Evolutionary conservation across 352 stramenopile genomes (phyloP), one percentile per base, ranked within the genome.

Genomic region (Phytopythium oedochilum): DNA sequence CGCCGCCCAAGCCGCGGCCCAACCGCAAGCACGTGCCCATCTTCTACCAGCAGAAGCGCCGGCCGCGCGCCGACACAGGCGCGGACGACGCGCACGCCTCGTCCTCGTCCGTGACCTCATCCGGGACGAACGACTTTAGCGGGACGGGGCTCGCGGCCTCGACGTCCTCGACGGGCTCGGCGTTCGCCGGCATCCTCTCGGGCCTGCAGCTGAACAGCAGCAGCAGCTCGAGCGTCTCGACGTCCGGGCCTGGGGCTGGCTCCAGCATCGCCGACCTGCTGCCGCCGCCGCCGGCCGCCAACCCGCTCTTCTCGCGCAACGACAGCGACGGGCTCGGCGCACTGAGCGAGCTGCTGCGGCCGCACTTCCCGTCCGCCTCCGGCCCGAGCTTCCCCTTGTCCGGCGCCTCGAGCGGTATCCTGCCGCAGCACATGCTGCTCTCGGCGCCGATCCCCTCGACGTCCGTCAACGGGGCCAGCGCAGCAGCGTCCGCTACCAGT

Each of bases 1-100:
- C 81, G 17, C 82, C 82, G 5, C 82, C 82, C 12, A 89, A 88
- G 62, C 82, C 82, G 2, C 71, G 82, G 42, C 73, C 82, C n/a
- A 92, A 92, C 45, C 68, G 82, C 55, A 92, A 92, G 62, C 82
- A 92, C 59, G 78, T 92, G 26, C 82, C 82, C 3, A 87, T 92
- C 36, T 92, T 92, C 63, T 92, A 92, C 64, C 75, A 89, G 47
- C 56, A 66, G 29, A 34, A 55, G 45, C 20, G 39, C 34, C 36
- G 43, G 61, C 48, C 47, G 46, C 48, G 11, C 11, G 25, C 49
- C 12, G 62, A 26, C 31, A 78, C 57, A 47, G 73, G 61, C 2
- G 81, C 74, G 2, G 67, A 80, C 38, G 75, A 83, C 43, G 65
- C 32, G 11, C 62, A 63, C 14, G 82, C 73, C 0, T 69, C 72